Evolutionary conservation across 208 protist genomes (phyloP).

Genomic region (Porcisia hertigi): DNA sequence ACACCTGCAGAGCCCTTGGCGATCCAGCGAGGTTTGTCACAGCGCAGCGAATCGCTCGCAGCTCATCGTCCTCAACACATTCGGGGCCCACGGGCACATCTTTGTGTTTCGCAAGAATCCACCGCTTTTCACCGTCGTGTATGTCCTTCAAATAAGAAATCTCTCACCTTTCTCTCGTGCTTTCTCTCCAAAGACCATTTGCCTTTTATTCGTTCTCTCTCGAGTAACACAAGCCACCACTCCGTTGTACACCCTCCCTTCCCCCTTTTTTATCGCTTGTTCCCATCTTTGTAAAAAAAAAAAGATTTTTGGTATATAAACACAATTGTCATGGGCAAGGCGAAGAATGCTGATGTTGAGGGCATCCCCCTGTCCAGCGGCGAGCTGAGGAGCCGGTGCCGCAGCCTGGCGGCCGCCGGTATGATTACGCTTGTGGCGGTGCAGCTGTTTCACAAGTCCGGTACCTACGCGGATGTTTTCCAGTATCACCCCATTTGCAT

Average conservation of each 20-base stretch:
- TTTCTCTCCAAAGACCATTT: background rate
- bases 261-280: background rate
- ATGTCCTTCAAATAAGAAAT: background rate
- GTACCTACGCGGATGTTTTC: conserved; percentile 30
- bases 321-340: background rate
- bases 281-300: too few relatives aligned
- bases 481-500: conserved; percentile 66
- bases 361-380: conserved; percentile 7
- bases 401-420: conserved; percentile 14
- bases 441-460: conserved; percentile 9
- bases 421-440: conserved; percentile 18
- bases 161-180: background rate
- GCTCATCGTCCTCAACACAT: background rate
- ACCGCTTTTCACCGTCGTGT: background rate
- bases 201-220: background rate
- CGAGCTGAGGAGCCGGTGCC: conserved; percentile 17
- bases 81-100: background rate
- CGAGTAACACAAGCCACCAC: background rate
- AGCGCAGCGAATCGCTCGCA: background rate
- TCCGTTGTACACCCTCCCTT: background rate
- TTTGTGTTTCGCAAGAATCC: conserved; percentile 6
- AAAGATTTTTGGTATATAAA: too few relatives aligned
- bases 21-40: background rate
- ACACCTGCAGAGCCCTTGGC: background rate
- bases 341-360: background rate